Conservation (phyloP, 306 rosid species). For the Vigna mungo region DNA sequence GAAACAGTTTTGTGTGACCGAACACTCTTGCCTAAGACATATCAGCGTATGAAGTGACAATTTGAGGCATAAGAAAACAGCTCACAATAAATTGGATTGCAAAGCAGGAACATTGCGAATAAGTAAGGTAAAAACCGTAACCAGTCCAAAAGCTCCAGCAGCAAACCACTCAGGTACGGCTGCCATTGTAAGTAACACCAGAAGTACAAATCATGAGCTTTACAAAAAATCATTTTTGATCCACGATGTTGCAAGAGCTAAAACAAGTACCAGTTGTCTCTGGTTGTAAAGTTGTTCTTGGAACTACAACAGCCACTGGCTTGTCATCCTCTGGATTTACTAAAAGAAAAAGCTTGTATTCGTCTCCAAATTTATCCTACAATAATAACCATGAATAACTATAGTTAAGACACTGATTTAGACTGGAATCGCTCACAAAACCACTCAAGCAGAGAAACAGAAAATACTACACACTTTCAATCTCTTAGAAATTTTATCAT, state of each 20-base stretch:
- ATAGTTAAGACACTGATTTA: slow-evolving; percentile 29
- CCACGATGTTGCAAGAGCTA: slow-evolving; percentile 30
- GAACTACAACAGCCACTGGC: slow-evolving; percentile 97
- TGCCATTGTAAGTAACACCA: slow-evolving; percentile 48
- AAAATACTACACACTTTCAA: slow-evolving; percentile 62
- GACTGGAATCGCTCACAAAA: slow-evolving; percentile 38
- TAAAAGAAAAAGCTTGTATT: slow-evolving; percentile 85
- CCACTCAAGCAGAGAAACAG: slow-evolving; percentile 9
- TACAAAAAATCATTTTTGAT: neutral
- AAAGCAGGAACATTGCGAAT: slow-evolving; percentile 93
- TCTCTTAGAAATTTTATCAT: slow-evolving; percentile 85
- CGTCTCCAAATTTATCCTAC: slow-evolving; percentile 88
- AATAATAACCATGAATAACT: slow-evolving; percentile 27
- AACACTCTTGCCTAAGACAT: slow-evolving; percentile 27
- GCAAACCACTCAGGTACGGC: slow-evolving; percentile 98
- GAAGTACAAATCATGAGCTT: slow-evolving; percentile 34
- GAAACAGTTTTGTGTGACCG: slow-evolving; percentile 9
- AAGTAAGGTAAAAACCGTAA: slow-evolving; percentile 83
- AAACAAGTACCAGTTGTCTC: slow-evolving; percentile 76
- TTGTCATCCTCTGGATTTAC: slow-evolving; percentile 97
- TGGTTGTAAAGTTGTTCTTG: slow-evolving; percentile 85
- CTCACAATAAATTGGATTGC: slow-evolving; percentile 88
- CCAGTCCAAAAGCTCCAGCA: slow-evolving; percentile 92
- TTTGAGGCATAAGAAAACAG: slow-evolving; percentile 34
- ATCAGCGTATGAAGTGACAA: slow-evolving; percentile 8